These are phyloP conservation scores for Sisymbrium altissimum DNA, from an alignment of 345 rosid genomes.

Conservation along the genomic window DNA sequence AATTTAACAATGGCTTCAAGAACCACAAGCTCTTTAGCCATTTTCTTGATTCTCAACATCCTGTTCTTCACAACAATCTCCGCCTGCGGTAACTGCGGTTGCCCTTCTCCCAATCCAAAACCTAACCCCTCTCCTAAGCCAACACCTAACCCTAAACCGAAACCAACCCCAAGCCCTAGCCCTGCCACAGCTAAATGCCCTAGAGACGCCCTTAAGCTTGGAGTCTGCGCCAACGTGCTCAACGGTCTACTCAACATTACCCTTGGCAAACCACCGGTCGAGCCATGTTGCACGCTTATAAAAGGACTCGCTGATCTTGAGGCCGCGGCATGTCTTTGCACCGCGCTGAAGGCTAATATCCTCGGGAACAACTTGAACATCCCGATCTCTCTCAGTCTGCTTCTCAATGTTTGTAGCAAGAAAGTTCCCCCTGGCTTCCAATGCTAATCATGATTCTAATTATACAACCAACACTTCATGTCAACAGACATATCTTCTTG, in stretches of 20 bases:
- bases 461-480: constrained; percentile 1
- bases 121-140: constrained; percentile 31
- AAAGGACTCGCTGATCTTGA: constrained; percentile 50
- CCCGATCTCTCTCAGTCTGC: constrained; percentile 43
- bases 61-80: constrained; percentile 45
- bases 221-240: constrained; percentile 45
- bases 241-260: constrained; percentile 37
- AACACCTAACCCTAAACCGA: constrained; percentile 29
- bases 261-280: constrained; percentile 43
- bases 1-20: constrained; percentile 43
- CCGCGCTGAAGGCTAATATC: constrained; percentile 44
- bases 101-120: constrained; percentile 47
- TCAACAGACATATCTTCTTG: constrained; percentile 11
- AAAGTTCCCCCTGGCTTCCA: constrained; percentile 38
- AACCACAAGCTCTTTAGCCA: constrained; percentile 42
- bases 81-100: constrained; percentile 43
- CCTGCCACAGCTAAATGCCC: constrained; percentile 35
- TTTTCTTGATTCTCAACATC: constrained; percentile 50
- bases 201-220: constrained; percentile 43
- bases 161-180: constrained; percentile 37
- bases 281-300: constrained; percentile 44
- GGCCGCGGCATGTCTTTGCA: constrained; percentile 60
- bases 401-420: constrained; percentile 43
- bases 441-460: constrained; percentile 33
- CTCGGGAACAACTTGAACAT: constrained; percentile 46